Conservation (phyloP, 345 rosid genomes). For the Pugionium dolabratum region DNA sequence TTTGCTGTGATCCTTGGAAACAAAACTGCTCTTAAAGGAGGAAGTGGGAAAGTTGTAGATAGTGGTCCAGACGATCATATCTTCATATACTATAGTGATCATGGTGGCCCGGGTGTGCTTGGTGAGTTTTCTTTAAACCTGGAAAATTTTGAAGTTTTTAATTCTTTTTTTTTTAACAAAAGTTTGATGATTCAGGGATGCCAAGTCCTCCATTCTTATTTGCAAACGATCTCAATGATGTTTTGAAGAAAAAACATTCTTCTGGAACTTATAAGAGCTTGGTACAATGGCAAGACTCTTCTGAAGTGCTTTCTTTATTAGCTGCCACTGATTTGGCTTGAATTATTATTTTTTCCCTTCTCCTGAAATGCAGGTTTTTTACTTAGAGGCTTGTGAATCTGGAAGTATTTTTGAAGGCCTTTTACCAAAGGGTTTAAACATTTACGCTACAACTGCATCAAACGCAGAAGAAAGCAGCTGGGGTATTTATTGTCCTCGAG, state of each 20-base stretch:
- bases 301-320: neutral
- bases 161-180: constrained; percentile 3
- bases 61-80: constrained; percentile 93
- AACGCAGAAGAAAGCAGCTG: constrained; percentile 96
- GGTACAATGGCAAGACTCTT: constrained; percentile 48
- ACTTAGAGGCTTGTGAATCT: constrained; percentile 99
- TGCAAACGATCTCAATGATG: constrained; percentile 73
- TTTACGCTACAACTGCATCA: constrained; percentile 92
- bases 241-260: constrained; percentile 77
- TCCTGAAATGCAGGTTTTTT: constrained; percentile 65
- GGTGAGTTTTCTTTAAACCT: constrained; percentile 54
- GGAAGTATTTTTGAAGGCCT: constrained; percentile 98
- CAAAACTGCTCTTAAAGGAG: constrained; percentile 74
- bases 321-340: no score
- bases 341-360: no score
- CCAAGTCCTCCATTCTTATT: constrained; percentile 81
- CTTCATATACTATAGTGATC: constrained; percentile 80
- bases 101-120: constrained; percentile 94
- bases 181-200: constrained; percentile 60
- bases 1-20: constrained; percentile 85
- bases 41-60: constrained; percentile 90
- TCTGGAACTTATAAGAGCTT: constrained; percentile 75
- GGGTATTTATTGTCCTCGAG: constrained; percentile 99
- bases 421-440: constrained; percentile 86
- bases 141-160: no score